Base-by-base conservation (phyloP, 108 stramenopile genomes). In the Parietichytrium sp. region DNA sequence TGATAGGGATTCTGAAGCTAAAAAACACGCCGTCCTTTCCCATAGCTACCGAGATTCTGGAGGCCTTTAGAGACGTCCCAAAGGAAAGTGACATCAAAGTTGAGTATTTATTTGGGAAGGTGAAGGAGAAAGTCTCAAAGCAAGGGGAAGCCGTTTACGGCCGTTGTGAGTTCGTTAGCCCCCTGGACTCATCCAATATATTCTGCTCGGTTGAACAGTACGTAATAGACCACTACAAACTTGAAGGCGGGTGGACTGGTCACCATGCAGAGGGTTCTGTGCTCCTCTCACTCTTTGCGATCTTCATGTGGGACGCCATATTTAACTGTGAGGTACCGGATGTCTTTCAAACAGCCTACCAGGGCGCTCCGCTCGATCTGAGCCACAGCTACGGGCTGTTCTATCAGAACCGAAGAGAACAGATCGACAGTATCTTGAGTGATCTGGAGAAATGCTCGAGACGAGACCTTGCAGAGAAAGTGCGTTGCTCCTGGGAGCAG, bases 261-360 rank as follows among this genome's bases (percentile, higher is more conserved):
- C 29, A 45, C n/a, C 61, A 72, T 72, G 36, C 38, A n/a, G 61
- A 72, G 45, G 61, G 61, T 6, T 42, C 36, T 10, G 45, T 72
- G 36, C 45, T 72, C 61, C 61, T 33, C 38, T 16, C 8, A 0
- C 61, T 72, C 12, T 72, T 72, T 72, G 61, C 61, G 0, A 10
- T 72, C 20, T 72, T 72, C 1, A 72, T 72, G 61, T 72, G 61
- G 61, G 61, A 72, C 3, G 42, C 42, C 42, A 72, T 72, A 2
- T 72, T 72, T 20, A 42, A 72, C 20, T 33, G 45, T 6, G 1
- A 25, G n/a, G 61, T 72, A n/a, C 38, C 20, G 20, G 42, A 72
- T 25, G 61, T 72, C 20, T 72, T 72, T 27, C 61, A 72, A 25
- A 72, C 61, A 25, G 38, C 61, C 6, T 72, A 45, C 33, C 61